Base-by-base conservation (phyloP, 306 rosid species). In the Quercus alba region DNA sequence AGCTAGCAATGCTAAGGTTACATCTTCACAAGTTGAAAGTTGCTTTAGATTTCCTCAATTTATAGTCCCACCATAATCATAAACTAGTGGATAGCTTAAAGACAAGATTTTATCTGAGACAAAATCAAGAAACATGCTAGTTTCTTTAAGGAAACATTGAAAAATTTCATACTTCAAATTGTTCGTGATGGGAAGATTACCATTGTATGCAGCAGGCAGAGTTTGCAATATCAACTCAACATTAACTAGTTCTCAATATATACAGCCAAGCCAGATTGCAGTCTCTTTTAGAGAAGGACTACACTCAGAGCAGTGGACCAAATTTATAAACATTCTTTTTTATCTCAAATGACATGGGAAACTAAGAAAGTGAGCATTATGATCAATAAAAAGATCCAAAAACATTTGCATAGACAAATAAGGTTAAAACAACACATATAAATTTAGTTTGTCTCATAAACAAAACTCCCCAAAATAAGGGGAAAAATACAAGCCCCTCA, bases 391-490 rank as follows among this genome's bases (percentile, higher is more conserved):
- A 71, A 71, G 19, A 49, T 23, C 25, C 12, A 49, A 49, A 71
- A 71, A 46, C 70, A 63, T 41, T 6, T 31, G n/a, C 51, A 67
- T 17, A 3, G 41, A 17, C 51, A 67, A 31, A 35, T 67, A 51
- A 31, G 51, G 54, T 21, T 71, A 20, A 20, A 33, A 61, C 20
- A 70, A 61, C 67, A 76, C 68, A 73, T 76, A 55, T 69, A 57
- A 70, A 84, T 76, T 70, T 83, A 85, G 84, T 81, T 63, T 76
- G 90, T 87, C 89, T 84, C 86, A 75, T 81, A 35, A 89, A 75
- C 91, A 90, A 88, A 92, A 88, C 82, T 90, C 81, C 89, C 88
- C 91, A 83, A 73, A 71, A 74, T 17, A 49, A 76, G 77, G 87
- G 84, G 81, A 81, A 83, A 79, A 38, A 54, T 28, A 78, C 79